Percentiles rank a stretch among this genome's conserved stretches.
Conservation (phyloP, 805 yeast species). For the Metschnikowia kunwiensis region DNA sequence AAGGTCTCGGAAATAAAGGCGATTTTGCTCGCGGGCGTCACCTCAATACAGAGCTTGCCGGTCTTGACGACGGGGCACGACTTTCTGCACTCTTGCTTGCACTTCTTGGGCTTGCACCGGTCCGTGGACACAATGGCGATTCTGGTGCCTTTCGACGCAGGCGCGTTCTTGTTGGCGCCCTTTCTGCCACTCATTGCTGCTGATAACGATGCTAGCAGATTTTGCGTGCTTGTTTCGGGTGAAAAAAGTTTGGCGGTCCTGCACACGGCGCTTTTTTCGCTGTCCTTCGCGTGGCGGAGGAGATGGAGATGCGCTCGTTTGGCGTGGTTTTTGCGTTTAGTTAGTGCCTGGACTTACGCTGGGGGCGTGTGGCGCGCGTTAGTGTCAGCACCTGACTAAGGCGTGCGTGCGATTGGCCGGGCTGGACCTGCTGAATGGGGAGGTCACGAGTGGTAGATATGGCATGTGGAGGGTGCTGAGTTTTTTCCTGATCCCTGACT, state of each 20-base stretch:
- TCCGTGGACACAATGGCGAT: constrained; percentile 94
- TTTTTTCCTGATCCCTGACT: no score
- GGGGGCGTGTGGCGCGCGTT: constrained; percentile 16
- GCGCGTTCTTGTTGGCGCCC: constrained; percentile 17
- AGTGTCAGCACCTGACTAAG: constrained; percentile 24
- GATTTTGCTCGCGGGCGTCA: constrained; percentile 82
- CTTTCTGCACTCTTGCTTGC: constrained; percentile 97
- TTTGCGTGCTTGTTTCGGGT: no score
- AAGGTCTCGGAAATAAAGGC: constrained; percentile 91
- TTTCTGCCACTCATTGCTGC: constrained; percentile 21
- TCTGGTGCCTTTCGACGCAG: constrained; percentile 55
- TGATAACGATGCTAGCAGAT: no score
- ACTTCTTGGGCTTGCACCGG: constrained; percentile 96
- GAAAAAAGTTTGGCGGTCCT: constrained; percentile 2
- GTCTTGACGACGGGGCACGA: constrained; percentile 98
- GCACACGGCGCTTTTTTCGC: constrained; percentile 2
- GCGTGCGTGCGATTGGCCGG: constrained; percentile 21
- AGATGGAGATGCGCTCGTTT: background rate
- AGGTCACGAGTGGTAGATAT: no score
- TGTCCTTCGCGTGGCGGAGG: no score
- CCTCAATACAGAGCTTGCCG: constrained; percentile 97
- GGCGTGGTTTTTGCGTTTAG: constrained; percentile 1
- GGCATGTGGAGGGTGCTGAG: no score
- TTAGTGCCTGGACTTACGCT: constrained; percentile 21
- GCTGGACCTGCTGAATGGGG: no score